Evolutionary conservation across 108 stramenopile species (phyloP).

Genomic region (Stephanodiscus triporus): DNA sequence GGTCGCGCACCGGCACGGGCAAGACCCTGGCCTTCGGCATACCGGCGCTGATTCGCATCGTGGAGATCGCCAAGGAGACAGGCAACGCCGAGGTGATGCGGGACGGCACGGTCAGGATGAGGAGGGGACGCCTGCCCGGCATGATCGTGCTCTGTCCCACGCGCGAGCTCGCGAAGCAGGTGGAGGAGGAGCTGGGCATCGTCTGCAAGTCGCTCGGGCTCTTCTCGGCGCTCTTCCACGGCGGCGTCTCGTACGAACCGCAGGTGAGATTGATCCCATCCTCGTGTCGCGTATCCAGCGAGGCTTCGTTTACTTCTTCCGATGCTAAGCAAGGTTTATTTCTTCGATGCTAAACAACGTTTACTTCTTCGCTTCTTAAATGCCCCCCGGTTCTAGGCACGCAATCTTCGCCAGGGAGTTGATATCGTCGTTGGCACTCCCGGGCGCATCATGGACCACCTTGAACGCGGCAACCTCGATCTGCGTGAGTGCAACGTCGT

Average conservation of each 20-base stretch:
- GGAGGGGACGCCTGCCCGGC: constrained; percentile 82
- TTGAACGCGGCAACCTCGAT: constrained; percentile 91
- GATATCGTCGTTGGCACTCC: constrained; percentile 99
- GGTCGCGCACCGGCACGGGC: constrained; percentile 97
- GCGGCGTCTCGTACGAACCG: constrained; percentile 95
- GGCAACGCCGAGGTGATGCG: constrained; percentile 50
- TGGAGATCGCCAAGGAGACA: constrained; percentile 49
- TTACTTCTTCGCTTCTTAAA: neutral
- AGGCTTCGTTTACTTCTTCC: too few species aligned
- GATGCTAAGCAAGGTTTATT: too few species aligned
- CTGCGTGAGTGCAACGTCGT: constrained; percentile 80
- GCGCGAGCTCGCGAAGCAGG: constrained; percentile 98
- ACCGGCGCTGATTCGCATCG: constrained; percentile 84
- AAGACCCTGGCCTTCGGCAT: constrained; percentile 99
- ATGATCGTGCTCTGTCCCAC: constrained; percentile 98
- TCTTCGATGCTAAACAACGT: neutral
- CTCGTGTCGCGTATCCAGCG: too few species aligned
- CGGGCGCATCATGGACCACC: constrained; percentile 97
- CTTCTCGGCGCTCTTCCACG: constrained; percentile 90
- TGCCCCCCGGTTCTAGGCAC: constrained; percentile 33
- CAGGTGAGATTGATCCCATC: constrained; percentile 53
- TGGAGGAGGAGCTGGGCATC: constrained; percentile 85
- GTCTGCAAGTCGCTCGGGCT: constrained; percentile 82
- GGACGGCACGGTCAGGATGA: constrained; percentile 58
- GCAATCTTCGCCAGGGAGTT: constrained; percentile 85